Evolutionary conservation across 2,329 filamentous ascomycete genomes (phyloP).

Genomic region (Fusarium sp.): DNA sequence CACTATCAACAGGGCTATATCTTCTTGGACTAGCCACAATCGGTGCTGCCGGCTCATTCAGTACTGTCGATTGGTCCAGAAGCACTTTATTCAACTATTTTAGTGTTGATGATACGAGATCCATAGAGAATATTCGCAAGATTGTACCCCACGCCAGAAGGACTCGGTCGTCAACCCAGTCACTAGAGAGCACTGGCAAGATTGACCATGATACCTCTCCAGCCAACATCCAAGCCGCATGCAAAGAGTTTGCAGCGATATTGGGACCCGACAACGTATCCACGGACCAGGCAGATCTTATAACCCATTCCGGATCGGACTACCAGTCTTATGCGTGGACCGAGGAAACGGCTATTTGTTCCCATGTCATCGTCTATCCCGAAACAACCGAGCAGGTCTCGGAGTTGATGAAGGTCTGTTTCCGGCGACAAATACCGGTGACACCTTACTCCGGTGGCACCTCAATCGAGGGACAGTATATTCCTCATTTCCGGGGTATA

Average conservation of each 20-base stretch:
- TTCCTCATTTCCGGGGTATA: constrained; percentile 84
- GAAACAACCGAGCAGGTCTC: constrained; percentile 78
- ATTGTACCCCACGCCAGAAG: not conserved
- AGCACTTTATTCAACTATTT: not conserved
- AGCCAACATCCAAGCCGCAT: constrained; percentile 11
- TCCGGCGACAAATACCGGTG: constrained; percentile 77
- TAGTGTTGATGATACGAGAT: not conserved
- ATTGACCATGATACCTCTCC: not conserved
- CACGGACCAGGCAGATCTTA: not conserved
- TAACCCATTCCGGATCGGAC: constrained; percentile 29
- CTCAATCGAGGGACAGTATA: constrained; percentile 90
- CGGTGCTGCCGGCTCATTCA: not conserved
- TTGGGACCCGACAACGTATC: constrained; percentile 19
- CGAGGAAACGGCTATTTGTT: not conserved
- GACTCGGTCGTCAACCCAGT: not conserved
- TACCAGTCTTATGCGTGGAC: constrained; percentile 33
- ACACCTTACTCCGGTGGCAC: constrained; percentile 88
- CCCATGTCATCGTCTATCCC: constrained; percentile 69
- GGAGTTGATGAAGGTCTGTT: constrained; percentile 80
- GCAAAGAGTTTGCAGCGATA: constrained; percentile 1
- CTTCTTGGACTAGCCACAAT: not conserved
- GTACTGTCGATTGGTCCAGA: accelerated
- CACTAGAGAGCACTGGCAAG: not conserved
- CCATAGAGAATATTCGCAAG: not conserved
- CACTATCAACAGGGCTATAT: not conserved